Percentiles rank a stretch among this genome's conserved stretches.
Evolutionary conservation across 2,329 filamentous ascomycete genomes (phyloP).

Genomic region (Aspergillus pseudonomiae): DNA sequence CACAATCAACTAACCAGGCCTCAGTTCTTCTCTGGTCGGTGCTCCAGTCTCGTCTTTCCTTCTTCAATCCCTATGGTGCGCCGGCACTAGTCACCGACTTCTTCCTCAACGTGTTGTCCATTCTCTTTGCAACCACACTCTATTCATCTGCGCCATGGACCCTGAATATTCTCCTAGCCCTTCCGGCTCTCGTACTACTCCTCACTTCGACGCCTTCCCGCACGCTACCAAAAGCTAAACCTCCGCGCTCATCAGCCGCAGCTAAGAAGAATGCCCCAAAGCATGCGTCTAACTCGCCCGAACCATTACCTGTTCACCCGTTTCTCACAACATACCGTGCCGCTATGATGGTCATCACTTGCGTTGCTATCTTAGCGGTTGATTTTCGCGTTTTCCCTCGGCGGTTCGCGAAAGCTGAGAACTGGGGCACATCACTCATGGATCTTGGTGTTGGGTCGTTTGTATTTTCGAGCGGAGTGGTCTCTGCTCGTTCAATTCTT

Average conservation of each 20-base stretch:
- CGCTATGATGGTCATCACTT: conserved; percentile 88
- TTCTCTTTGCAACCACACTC: conserved; percentile 82
- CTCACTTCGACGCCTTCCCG: conserved; percentile 38
- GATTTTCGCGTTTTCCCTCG: conserved; percentile 93
- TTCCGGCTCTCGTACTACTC: conserved; percentile 69
- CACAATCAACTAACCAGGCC: conserved; percentile 57
- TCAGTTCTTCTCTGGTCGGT: conserved; percentile 86
- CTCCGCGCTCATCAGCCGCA: conserved; percentile 28
- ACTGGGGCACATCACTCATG: conserved; percentile 99
- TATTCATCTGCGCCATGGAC: conserved; percentile 77
- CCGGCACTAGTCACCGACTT: conserved; percentile 77
- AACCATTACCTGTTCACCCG: conserved; percentile 76
- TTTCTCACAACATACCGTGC: conserved; percentile 92
- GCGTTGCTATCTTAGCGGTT: conserved; percentile 90
- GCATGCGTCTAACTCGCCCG: conserved; percentile 33
- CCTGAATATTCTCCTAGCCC: conserved; percentile 72
- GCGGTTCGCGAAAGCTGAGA: conserved; percentile 96
- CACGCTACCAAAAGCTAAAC: conserved; percentile 38
- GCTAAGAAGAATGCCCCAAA: conserved; percentile 26
- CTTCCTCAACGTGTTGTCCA: conserved; percentile 78
- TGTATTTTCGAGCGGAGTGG: conserved; percentile 89
- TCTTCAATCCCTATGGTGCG: conserved; percentile 76
- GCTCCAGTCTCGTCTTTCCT: conserved; percentile 78
- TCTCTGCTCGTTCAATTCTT: conserved; percentile 80
- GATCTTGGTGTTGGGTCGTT: conserved; percentile 96